Conservation (phyloP, 257 asterid genomes). For the Leptodermis oblonga region DNA sequence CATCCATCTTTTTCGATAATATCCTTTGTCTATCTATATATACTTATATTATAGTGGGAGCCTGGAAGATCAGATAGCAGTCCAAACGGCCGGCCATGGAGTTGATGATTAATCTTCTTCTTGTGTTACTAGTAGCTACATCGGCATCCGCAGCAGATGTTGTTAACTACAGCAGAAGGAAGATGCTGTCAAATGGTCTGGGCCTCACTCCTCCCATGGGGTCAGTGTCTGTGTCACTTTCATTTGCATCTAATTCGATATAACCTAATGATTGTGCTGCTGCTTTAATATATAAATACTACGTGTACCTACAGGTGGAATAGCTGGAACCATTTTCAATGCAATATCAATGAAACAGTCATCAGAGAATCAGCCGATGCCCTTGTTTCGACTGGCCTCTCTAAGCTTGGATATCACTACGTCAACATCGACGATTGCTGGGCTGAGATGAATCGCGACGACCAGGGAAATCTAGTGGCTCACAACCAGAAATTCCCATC, state of each 20-base stretch:
- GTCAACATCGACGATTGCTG: slow-evolving; percentile 96
- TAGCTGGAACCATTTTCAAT: slow-evolving; percentile 86
- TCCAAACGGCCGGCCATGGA: too few species aligned
- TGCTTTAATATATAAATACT: too few species aligned
- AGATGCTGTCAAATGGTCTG: slow-evolving; percentile 12
- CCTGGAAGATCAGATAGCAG: too few species aligned
- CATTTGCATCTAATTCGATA: too few species aligned
- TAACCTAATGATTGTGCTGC: too few species aligned
- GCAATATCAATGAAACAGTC: slow-evolving; percentile 61
- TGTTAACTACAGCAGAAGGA: background rate
- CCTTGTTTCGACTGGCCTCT: slow-evolving; percentile 81
- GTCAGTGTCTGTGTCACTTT: background rate
- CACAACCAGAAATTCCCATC: slow-evolving; percentile 81
- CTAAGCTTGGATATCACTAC: slow-evolving; percentile 69
- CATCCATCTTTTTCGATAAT: too few species aligned
- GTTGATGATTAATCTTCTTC: too few species aligned
- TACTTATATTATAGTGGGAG: too few species aligned
- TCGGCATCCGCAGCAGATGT: too few species aligned
- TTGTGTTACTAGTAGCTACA: too few species aligned
- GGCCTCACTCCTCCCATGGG: slow-evolving; percentile 12
- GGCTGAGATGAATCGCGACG: slow-evolving; percentile 65
- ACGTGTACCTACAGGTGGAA: slow-evolving; percentile 66
- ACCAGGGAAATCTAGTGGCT: slow-evolving; percentile 73
- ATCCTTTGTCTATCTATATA: too few species aligned
- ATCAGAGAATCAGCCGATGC: slow-evolving; percentile 94